A percentile compares a stretch with the other conserved stretches of the same genome.
Evolutionary conservation across 805 yeast genomes (phyloP).

Genomic region (Monosporozyma siamensis): DNA sequence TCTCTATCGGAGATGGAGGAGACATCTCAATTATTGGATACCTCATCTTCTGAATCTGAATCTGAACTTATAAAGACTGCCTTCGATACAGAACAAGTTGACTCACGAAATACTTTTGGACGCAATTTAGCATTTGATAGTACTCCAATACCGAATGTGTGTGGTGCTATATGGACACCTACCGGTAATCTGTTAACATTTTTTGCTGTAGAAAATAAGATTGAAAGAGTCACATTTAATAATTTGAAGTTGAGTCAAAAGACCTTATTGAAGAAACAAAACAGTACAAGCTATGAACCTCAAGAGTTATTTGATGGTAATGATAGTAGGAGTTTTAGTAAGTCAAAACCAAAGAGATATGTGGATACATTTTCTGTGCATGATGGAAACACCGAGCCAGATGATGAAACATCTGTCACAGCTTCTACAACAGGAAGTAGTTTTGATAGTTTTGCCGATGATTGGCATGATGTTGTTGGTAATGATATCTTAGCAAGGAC

Average conservation of each 20-base stretch:
- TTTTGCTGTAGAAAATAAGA: slow-evolving; percentile 48
- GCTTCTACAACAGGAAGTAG: slow-evolving; percentile 24
- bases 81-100: slow-evolving; percentile 10
- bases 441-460: slow-evolving; percentile 55
- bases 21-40: slow-evolving; percentile 16
- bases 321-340: background rate
- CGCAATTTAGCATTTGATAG: slow-evolving; percentile 44
- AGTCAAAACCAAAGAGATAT: slow-evolving; percentile 27
- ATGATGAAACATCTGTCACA: slow-evolving; percentile 19
- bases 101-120: slow-evolving; percentile 10
- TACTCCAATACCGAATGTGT: slow-evolving; percentile 86
- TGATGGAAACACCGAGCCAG: slow-evolving; percentile 5
- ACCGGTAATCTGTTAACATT: slow-evolving; percentile 76
- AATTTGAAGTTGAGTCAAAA: slow-evolving; percentile 19
- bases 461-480: slow-evolving; percentile 56
- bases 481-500: slow-evolving; percentile 43
- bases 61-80: slow-evolving; percentile 31
- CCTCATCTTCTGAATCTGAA: slow-evolving; percentile 33
- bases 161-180: slow-evolving; percentile 84
- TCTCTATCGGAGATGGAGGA: slow-evolving; percentile 28
- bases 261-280: slow-evolving; percentile 18
- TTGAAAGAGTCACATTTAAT: slow-evolving; percentile 33
- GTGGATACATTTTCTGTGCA: slow-evolving; percentile 21
- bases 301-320: slow-evolving; percentile 5
- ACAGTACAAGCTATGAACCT: background rate